Conservation (phyloP, 129 eudicot species). For the Escallonia rubra region DNA sequence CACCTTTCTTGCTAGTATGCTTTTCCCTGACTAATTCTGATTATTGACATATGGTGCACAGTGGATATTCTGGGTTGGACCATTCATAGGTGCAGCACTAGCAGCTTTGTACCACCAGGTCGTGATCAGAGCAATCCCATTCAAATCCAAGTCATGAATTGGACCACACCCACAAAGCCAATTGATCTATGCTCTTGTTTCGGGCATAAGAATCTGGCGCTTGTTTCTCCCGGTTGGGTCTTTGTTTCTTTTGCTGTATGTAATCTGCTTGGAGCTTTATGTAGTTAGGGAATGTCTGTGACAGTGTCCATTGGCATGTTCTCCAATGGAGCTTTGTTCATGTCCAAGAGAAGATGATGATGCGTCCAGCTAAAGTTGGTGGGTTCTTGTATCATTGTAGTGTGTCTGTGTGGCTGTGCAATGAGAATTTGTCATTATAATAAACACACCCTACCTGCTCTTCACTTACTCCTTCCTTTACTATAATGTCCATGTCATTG, state of each 20-base stretch:
- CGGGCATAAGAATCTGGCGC: too few relatives aligned
- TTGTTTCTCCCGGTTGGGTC: not conserved
- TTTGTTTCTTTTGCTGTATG: conserved; percentile 5
- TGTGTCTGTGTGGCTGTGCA: conserved; percentile 12
- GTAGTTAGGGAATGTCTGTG: not conserved
- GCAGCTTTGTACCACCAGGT: conserved; percentile 65
- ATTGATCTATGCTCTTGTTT: not conserved
- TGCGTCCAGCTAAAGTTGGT: not conserved
- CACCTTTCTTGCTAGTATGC: too few relatives aligned
- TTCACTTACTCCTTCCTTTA: not conserved
- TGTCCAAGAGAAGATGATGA: not conserved
- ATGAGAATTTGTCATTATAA: conserved; percentile 5
- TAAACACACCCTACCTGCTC: conserved; percentile 7
- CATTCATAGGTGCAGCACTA: conserved; percentile 56
- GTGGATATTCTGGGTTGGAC: conserved; percentile 88
- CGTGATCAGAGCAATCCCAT: conserved; percentile 63
- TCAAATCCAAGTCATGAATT: conserved; percentile 32
- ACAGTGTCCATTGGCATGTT: conserved; percentile 2
- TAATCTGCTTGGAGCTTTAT: not conserved
- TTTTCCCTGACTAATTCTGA: too few relatives aligned
- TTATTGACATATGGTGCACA: conserved; percentile 9
- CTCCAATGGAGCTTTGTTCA: not conserved
- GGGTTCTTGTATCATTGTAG: conserved; percentile 1
- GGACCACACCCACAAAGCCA: not conserved
- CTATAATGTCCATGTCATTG: too few relatives aligned